Base-by-base conservation (phyloP, 2,329 filamentous ascomycete species). In the Fusarium sp. region DNA sequence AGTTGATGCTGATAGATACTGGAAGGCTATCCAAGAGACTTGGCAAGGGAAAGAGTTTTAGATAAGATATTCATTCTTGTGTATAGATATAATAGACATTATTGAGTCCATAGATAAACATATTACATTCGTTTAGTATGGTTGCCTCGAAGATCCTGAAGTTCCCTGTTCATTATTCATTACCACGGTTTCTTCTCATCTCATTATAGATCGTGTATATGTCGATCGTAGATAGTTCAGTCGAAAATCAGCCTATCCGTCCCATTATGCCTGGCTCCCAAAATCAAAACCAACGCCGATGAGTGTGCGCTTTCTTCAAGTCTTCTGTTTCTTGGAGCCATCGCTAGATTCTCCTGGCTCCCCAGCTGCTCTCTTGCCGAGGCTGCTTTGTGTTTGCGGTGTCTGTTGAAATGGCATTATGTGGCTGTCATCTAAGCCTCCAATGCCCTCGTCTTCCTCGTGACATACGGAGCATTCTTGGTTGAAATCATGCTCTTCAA, bases 1-100 rank as follows among this genome's bases (percentile, higher is more conserved):
- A 67, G 75, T 75, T 1, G 85, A 89, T 65, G 79, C 80, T 32
- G 77, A 80, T 50, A 80, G 87, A 61, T 90, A 90, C 75, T 90
- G 88, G 88, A 73, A 70, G 9, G 78, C 83, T 25, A 81, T 89
- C 6, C 82, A 75, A 44, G 82, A 85, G 62, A 82, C 83, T 2
- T 90, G 88, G 88, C 78, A 82, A 40, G 81, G 78, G 6, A 60
- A 61, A 33, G 21, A 12, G n/a, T 25, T 30, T 28, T 47, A 28
- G 25, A 23, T 32, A 33, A 40, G 33, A 19, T 19, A 19, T 16
- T 60, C 43, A 28, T 19, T 33, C 9, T n/a, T 38, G 10, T 15
- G 18, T 19, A 18, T 60, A n/a, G 28, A 11, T 25, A 38, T 18
- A 8, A 37, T 38, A 33, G 8, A 25, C 44, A 16, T 38, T 33